Evolutionary conservation across 2,329 filamentous ascomycete species (phyloP), one percentile per base, ranked within the genome.

Genomic region (Hyphodiscus sp.): DNA sequence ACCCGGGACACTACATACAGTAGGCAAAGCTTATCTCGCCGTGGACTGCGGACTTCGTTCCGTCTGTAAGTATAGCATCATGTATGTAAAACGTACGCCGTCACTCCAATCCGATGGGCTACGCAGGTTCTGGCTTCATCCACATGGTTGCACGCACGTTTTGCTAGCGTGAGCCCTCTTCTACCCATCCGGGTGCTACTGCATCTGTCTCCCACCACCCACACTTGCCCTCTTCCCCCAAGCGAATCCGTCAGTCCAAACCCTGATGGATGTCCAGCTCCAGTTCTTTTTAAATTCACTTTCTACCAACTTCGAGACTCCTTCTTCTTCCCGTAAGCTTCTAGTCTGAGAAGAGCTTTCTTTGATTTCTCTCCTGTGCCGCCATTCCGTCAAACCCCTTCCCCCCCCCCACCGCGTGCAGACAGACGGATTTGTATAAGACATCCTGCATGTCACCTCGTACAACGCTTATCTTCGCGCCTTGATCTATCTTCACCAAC

Each of bases 131-230:
- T 50, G 20, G 20, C 19, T 29, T 50, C 52, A 44, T 54, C 50
- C 47, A 54, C 47, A 48, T 30, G 41, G 19, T 45, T 26, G 20
- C 18, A n/a, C 16, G 20, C 26, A 19, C 20, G 16, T 49, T 9
- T 20, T 13, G 18, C 44, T 58, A 56, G 56, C 53, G 56, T 50
- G 23, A n/a, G n/a, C n/a, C n/a, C n/a, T n/a, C n/a, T n/a, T n/a
- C n/a, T n/a, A n/a, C 30, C 53, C 56, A 58, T 56, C 56, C 55
- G 52, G 56, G 56, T 58, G 51, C 45, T 33, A 33, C 7, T 33
- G 23, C 10, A 13, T 20, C n/a, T 23, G 26, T 29, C 47, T 20
- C 45, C 3, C 26, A 30, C 42, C 51, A 47, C 30, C 41, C 48
- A 8, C n/a, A n/a, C n/a, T n/a, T n/a, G n/a, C n/a, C n/a, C n/a